A percentile compares a stretch with the other conserved stretches of the same genome.
Evolutionary conservation across 2,329 filamentous ascomycete genomes (phyloP).

Genomic region (Zasmidium citrigriseum): DNA sequence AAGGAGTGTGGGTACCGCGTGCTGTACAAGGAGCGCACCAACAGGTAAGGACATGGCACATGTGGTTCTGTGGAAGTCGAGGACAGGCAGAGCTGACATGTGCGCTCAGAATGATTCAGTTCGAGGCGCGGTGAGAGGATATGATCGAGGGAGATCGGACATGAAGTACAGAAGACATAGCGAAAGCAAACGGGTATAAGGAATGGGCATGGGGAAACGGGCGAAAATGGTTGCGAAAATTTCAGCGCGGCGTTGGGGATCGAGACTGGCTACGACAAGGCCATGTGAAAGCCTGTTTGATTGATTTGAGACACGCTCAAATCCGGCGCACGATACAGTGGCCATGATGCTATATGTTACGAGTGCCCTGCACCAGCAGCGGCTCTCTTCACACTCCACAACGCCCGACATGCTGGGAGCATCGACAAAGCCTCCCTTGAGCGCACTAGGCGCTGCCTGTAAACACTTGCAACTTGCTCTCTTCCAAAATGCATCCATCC

Average conservation of each 20-base stretch:
- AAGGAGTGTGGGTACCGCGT: slow-evolving; percentile 93
- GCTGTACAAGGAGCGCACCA: slow-evolving; percentile 96
- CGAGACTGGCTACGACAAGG: not conserved
- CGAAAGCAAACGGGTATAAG: not conserved
- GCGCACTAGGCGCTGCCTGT: not conserved
- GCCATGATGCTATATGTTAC: slow-evolving; percentile 3
- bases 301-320: not conserved
- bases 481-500: slow-evolving; percentile 7
- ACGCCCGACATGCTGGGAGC: not conserved
- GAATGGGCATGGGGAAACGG: not conserved
- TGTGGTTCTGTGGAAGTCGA: not conserved
- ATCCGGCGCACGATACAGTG: not conserved
- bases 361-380: not conserved
- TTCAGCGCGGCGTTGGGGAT: not conserved
- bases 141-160: not conserved
- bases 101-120: slow-evolving; percentile 86
- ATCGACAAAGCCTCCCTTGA: not conserved
- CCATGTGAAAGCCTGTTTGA: not conserved
- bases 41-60: slow-evolving; percentile 66
- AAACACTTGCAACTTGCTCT: not conserved
- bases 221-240: not conserved
- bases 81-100: slow-evolving; percentile 13
- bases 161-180: not conserved
- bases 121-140: slow-evolving; percentile 76
- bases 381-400: not conserved